Conservation (phyloP, 73 alveolate genomes). For the Paramecium caudatum region DNA sequence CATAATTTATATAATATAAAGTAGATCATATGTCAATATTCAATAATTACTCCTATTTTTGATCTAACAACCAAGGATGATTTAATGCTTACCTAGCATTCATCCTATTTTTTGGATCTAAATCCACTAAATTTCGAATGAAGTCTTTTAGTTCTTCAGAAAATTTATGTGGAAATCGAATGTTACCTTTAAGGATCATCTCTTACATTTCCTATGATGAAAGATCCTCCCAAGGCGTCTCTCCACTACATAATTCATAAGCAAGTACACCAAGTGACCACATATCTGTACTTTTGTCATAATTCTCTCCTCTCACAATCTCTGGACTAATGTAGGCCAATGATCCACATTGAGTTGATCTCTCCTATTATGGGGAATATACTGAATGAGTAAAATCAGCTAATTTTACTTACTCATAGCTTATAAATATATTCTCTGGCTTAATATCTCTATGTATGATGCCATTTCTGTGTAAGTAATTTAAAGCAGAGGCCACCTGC, state of each 20-base stretch:
- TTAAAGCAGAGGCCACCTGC: conserved; percentile 45
- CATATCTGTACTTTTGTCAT: conserved; percentile 69
- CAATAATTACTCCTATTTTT: not conserved
- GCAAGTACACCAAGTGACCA: conserved; percentile 78
- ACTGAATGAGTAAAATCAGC: conserved; percentile 76
- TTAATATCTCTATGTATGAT: conserved; percentile 70
- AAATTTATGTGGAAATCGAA: conserved; percentile 35
- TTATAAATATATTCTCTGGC: conserved; percentile 74
- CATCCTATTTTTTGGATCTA: conserved; percentile 54
- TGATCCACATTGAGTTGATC: conserved; percentile 76
- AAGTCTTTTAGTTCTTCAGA: conserved; percentile 46
- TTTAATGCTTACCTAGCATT: conserved; percentile 22
- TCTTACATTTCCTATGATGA: conserved; percentile 13
- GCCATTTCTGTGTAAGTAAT: conserved; percentile 64
- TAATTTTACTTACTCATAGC: conserved; percentile 25
- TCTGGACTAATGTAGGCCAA: conserved; percentile 71
- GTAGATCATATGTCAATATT: conserved; percentile 45
- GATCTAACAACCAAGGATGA: conserved; percentile 53
- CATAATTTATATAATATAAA: conserved; percentile 60
- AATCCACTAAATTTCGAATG: conserved; percentile 25
- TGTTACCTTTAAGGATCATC: conserved; percentile 1
- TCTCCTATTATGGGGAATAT: conserved; percentile 31
- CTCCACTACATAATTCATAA: conserved; percentile 70
- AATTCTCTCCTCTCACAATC: conserved; percentile 65
- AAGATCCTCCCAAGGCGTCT: conserved; percentile 54